phyloP scores from a whole-genome alignment of 768 basidiomycete species.

The Tricholoma saponaceum region DNA sequence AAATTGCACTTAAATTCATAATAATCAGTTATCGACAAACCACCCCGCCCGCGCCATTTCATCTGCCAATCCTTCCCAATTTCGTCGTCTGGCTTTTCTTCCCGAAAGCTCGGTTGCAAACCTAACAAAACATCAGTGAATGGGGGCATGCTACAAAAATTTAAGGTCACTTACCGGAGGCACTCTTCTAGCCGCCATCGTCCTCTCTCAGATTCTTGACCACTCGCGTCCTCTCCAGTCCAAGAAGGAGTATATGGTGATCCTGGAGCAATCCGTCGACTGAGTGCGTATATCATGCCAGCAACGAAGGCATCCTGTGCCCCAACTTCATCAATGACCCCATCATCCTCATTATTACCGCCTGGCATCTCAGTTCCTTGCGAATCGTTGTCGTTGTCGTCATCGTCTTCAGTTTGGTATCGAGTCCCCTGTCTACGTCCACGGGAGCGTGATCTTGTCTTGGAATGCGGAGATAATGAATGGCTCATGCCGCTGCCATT shows the following conservation, averaged over 20 bases:
- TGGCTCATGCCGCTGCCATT: slow-evolving; percentile 23
- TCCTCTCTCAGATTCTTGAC: slow-evolving; percentile 39
- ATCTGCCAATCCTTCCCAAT: slow-evolving; percentile 65
- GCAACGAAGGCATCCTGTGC: slow-evolving; percentile 83
- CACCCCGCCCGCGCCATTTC: slow-evolving; percentile 77
- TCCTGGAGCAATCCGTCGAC: slow-evolving; percentile 67
- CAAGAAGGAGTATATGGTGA: slow-evolving; percentile 67
- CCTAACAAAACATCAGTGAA: slow-evolving; percentile 29
- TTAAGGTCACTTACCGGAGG: slow-evolving; percentile 45
- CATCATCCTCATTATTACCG: slow-evolving; percentile 31
- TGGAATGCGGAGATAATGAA: slow-evolving; percentile 19
- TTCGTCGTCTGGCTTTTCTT: slow-evolving; percentile 58
- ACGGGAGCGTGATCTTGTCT: slow-evolving; percentile 13
- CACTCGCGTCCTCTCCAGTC: slow-evolving; percentile 27
- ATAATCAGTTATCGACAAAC: slow-evolving; percentile 44
- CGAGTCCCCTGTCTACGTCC: slow-evolving; percentile 23
- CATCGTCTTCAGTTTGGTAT: slow-evolving; percentile 36
- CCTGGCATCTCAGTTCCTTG: slow-evolving; percentile 55
- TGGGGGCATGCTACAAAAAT: not conserved
- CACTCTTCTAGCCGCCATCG: slow-evolving; percentile 83
- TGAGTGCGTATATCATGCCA: slow-evolving; percentile 83
- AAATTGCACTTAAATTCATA: no score
- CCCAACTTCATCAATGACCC: slow-evolving; percentile 66
- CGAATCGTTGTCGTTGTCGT: slow-evolving; percentile 55
- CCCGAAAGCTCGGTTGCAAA: slow-evolving; percentile 85